Conservation (phyloP, 345 rosid species). For the Gossypium australe region DNA sequence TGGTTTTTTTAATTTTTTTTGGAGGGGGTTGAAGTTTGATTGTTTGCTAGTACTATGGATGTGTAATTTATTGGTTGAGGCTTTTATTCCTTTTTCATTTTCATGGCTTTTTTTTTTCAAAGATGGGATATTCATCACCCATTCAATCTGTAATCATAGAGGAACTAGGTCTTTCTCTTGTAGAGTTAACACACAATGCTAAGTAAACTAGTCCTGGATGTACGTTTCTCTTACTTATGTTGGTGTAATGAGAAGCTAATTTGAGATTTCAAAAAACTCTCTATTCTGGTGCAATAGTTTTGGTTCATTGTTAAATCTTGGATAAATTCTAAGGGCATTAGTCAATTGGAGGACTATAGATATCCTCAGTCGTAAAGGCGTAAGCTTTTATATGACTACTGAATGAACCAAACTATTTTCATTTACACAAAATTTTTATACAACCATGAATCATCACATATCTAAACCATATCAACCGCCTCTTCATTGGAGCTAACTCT, state of each 20-base stretch:
- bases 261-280: not conserved
- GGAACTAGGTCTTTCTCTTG: not conserved
- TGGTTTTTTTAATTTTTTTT: too few species aligned
- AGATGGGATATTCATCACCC: not conserved
- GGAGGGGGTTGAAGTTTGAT: too few species aligned
- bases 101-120: not conserved
- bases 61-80: not conserved
- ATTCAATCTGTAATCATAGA: not conserved
- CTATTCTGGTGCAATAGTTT: not conserved
- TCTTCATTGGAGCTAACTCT: too few species aligned
- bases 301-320: conserved; percentile 23
- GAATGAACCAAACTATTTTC: too few species aligned
- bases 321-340: conserved; percentile 34
- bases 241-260: not conserved
- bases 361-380: conserved; percentile 27
- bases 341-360: conserved; percentile 31
- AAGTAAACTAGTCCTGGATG: not conserved
- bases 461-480: too few species aligned
- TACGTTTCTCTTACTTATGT: not conserved
- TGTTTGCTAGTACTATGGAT: too few species aligned
- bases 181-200: not conserved
- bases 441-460: too few species aligned
- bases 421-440: not conserved
- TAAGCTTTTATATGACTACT: not conserved
- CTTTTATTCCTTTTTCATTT: not conserved